Evolutionary conservation across 176 grass and related monocot species (phyloP), one percentile per base, ranked within the genome.

Genomic region (Pharus latifolius): DNA sequence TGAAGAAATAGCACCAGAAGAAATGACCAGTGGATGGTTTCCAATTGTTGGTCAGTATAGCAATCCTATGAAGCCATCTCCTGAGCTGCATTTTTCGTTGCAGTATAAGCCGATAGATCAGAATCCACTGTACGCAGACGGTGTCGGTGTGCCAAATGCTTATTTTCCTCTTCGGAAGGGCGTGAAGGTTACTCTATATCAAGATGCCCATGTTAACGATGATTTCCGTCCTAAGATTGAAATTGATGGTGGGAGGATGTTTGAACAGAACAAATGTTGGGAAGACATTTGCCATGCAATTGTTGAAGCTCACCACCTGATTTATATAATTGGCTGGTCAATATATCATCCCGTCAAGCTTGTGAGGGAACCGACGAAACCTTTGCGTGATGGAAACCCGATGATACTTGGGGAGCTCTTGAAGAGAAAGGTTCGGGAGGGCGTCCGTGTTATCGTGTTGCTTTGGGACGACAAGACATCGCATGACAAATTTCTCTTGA

Each of bases 391-490:
- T 53, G 89, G 83, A 50, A 79, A 68, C 38, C 83, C 85, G 10
- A 25, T 63, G 27, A 82, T 83, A 17, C 77, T 92, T 16, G 89
- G 94, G 47, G 93, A 90, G 57, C 65, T 97, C 55, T 74, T 97
- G 60, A 97, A 87, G 50, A 87, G 42, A 38, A 97, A 97, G 67
- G 85, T 88, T 7, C 80, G 90, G 30, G 94, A 97, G 64, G 94
- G 84, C 49, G 94, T 97, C 10, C 84, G 89, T 79, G 94, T 97
- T 43, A 88, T 97, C 13, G 69, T 97, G 78, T 77, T 97, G 72
- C 85, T 97, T 78, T 97, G 94, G 94, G 94, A 97, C 46, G 94
- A 97, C 74, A 97, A 97, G 55, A 97, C 94, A 32, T 92, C 89
- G 3, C 89, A 97, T 35, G 94, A 97, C 76, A 92, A 87, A 70